Base-by-base conservation (phyloP, 2,329 filamentous ascomycete genomes). In the Phialocephala sp. region DNA sequence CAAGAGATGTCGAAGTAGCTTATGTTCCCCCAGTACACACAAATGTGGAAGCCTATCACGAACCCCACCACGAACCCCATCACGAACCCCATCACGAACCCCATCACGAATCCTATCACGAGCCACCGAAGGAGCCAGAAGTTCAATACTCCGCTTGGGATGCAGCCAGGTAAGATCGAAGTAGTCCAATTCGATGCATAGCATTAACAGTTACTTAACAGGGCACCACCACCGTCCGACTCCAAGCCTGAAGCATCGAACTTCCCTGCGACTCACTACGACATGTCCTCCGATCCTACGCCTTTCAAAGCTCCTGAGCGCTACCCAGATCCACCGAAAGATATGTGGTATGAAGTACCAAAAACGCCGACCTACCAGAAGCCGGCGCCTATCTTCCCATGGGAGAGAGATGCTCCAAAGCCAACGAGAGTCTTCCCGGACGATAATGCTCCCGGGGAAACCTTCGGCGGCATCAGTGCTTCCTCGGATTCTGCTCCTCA, bases 341-440 rank as follows among this genome's bases (percentile, higher is more conserved):
- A 94, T 74, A 94, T 97, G 92, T 95, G 90, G 84, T 97, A 95
- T 76, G 83, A 94, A 72, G 85, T 96, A 41, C 93, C 93, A 5
- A 84, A 86, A 65, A 81, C 82, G 20, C 87, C 87, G 24, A 83
- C 87, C 57, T 81, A 84, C 52, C 82, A 88, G 69, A 85, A 81
- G 67, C 85, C 89, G 15, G 84, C 85, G 57, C 84, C 89, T 2
- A 89, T 98, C 58, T 99, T 99, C 77, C 95, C 95, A 0, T 99
- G 95, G 95, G 95, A 99, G 77, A 80, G 79, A 50, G 81, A 89
- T 65, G 86, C 86, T 67, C 84, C 89, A 14, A 87, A 83, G 72
- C 80, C 88, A 5, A 81, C 86, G 14, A 87, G 92, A 70, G 83
- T 89, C 14, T 95, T 94, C 73, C 79, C 82, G 56, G 86, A 89